phyloP scores from a whole-genome alignment of 768 basidiomycete genomes.

The Rhizopogon rudus region DNA sequence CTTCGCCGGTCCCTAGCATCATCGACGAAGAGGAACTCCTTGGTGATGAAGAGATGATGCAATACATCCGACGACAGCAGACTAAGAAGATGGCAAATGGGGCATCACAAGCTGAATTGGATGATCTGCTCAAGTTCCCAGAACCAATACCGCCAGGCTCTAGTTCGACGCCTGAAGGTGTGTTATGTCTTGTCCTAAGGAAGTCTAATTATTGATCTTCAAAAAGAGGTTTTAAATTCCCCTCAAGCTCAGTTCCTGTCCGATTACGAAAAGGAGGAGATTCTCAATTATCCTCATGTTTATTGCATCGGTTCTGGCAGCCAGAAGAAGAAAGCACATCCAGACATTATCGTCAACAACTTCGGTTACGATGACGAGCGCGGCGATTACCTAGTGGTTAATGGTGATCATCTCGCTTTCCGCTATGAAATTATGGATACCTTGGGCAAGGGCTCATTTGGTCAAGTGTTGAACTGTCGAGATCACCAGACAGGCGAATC shows the following conservation, averaged over 20 bases:
- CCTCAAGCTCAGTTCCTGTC: slow-evolving; percentile 70
- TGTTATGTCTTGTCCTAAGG: slow-evolving; percentile 20
- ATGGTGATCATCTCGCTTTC: slow-evolving; percentile 90
- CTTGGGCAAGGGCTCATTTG: slow-evolving; percentile 97
- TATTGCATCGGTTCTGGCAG: slow-evolving; percentile 79
- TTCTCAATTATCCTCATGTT: slow-evolving; percentile 79
- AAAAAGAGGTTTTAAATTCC: slow-evolving; percentile 60
- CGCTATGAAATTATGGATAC: slow-evolving; percentile 94
- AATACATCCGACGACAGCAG: slow-evolving; percentile 87
- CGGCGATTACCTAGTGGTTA: slow-evolving; percentile 90
- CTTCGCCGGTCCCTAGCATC: slow-evolving; percentile 74
- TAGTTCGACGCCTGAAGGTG: slow-evolving; percentile 68
- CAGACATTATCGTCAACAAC: slow-evolving; percentile 76
- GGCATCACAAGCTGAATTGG: slow-evolving; percentile 81
- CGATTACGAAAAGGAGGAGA: slow-evolving; percentile 86
- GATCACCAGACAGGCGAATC: slow-evolving; percentile 94
- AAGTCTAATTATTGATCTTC: slow-evolving; percentile 5
- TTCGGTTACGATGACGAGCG: slow-evolving; percentile 97
- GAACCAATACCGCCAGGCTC: slow-evolving; percentile 75
- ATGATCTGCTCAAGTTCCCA: slow-evolving; percentile 87
- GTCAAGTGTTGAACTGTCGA: slow-evolving; percentile 92
- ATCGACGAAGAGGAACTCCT: slow-evolving; percentile 83
- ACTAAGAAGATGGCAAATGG: slow-evolving; percentile 82
- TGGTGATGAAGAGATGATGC: slow-evolving; percentile 96
- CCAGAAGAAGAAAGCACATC: slow-evolving; percentile 78